Conservation (phyloP, 306 rosid genomes). For the Trifolium subterraneum region DNA sequence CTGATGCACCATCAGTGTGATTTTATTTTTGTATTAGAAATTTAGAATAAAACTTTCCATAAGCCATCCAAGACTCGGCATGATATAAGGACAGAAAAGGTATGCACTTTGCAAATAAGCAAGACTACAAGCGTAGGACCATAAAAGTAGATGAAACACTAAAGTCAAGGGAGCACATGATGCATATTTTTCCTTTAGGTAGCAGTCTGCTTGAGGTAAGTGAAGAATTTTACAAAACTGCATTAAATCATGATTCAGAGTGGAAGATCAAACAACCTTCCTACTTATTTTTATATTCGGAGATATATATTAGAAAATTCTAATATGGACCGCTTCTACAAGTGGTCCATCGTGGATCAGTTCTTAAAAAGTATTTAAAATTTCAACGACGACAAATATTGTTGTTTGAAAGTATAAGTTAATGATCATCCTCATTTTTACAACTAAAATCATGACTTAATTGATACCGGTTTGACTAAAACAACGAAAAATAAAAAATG, state of each 20-base stretch:
- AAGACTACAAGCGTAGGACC: slow-evolving; percentile 9
- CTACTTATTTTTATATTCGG: background rate
- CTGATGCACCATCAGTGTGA: background rate
- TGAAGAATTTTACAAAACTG: background rate
- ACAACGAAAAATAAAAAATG: no score
- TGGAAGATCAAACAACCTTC: background rate
- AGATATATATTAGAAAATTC: no score
- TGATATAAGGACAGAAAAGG: background rate
- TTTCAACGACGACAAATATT: no score
- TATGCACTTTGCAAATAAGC: slow-evolving; percentile 6
- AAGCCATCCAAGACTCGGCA: background rate
- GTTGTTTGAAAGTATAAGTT: no score
- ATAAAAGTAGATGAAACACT: background rate
- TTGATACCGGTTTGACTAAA: no score
- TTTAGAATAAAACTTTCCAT: background rate
- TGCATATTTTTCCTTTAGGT: background rate
- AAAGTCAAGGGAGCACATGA: slow-evolving; percentile 13
- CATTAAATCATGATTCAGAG: background rate
- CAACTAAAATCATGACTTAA: no score
- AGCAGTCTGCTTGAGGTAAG: background rate
- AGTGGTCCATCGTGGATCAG: no score
- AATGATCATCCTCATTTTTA: no score
- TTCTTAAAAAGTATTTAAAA: no score
- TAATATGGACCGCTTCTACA: no score
- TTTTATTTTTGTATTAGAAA: background rate